Percentiles rank a stretch among this genome's conserved stretches.
Evolutionary conservation across 805 yeast genomes (phyloP).

Genomic region (Wickerhamomyces hampshirensis): DNA sequence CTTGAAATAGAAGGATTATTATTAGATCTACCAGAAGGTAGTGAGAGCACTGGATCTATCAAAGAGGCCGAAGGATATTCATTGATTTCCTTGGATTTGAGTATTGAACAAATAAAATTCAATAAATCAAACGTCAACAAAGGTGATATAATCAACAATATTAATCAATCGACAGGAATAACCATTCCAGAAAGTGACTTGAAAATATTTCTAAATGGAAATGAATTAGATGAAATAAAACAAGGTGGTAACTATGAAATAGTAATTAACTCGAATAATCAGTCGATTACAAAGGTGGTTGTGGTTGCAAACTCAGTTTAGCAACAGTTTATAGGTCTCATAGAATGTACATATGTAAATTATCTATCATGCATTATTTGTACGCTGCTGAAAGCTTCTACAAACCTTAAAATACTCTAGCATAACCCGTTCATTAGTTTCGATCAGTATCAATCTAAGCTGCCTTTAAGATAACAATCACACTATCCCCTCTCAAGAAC

Average conservation of each 20-base stretch:
- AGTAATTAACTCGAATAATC: constrained; percentile 13
- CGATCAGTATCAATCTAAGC: constrained; percentile 4
- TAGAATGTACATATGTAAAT: too few relatives aligned
- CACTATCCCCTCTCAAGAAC: constrained; percentile 94
- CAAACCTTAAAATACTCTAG: too few relatives aligned
- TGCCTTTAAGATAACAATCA: constrained; percentile 69
- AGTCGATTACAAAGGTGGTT: constrained; percentile 13
- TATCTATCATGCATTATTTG: too few relatives aligned
- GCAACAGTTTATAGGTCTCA: too few relatives aligned
- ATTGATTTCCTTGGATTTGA: constrained; percentile 19
- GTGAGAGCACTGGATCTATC: constrained; percentile 1
- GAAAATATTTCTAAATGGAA: constrained; percentile 2
- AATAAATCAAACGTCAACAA: constrained; percentile 2
- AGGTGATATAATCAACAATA: constrained; percentile 8
- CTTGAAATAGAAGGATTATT: constrained; percentile 19
- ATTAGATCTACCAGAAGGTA: constrained; percentile 14
- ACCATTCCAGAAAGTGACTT: constrained; percentile 18
- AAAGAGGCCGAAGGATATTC: constrained; percentile 15
- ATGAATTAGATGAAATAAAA: constrained; percentile 8
- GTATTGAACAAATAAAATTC: constrained; percentile 13
- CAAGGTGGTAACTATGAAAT: constrained; percentile 17
- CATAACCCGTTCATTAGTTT: background rate
- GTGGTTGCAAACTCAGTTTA: constrained; percentile 8
- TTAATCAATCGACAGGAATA: constrained; percentile 11
- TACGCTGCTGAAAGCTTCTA: too few relatives aligned